Evolutionary conservation across 2,329 filamentous ascomycete genomes (phyloP).

Genomic region (Fusarium sp.): DNA sequence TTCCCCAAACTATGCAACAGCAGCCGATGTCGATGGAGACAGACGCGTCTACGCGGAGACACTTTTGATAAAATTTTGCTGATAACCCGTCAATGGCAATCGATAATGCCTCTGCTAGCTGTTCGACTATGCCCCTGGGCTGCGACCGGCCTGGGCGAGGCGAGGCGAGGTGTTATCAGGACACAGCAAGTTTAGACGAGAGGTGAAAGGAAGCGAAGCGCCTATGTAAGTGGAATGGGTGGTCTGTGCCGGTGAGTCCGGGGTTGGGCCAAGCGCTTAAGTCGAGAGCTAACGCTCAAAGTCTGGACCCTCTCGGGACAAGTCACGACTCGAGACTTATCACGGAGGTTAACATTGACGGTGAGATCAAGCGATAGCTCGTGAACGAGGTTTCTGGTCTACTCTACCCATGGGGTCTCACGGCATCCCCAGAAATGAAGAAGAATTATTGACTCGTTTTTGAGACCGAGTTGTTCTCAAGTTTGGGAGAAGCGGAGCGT

Average conservation of each 20-base stretch:
- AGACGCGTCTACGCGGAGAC: not conserved
- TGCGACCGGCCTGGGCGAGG: not conserved
- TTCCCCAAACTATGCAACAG: slow-evolving; percentile 12
- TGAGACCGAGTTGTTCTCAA: not conserved
- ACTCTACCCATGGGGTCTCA: not conserved
- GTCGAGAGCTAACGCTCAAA: slow-evolving; percentile 8
- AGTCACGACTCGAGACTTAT: slow-evolving; percentile 14
- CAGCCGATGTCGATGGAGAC: slow-evolving; percentile 4
- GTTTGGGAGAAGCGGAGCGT: not conserved
- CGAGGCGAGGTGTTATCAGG: slow-evolving; percentile 1
- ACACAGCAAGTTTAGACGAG: slow-evolving; percentile 31
- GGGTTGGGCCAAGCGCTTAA: slow-evolving; percentile 7
- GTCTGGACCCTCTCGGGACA: slow-evolving; percentile 5
- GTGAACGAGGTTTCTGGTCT: not conserved
- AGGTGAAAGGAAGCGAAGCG: slow-evolving; percentile 1
- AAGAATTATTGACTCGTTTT: not conserved
- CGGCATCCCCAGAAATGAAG: not conserved
- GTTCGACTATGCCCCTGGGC: slow-evolving; percentile 2
- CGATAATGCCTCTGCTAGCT: not conserved
- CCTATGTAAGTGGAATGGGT: slow-evolving; percentile 3
- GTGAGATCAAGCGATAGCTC: slow-evolving; percentile 29
- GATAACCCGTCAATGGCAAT: slow-evolving; percentile 9
- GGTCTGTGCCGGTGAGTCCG: slow-evolving; percentile 31
- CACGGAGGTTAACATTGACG: slow-evolving; percentile 10
- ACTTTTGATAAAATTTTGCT: slow-evolving; percentile 7